A percentile compares a stretch with the other conserved stretches of the same genome.
phyloP scores from a whole-genome alignment of 2,329 filamentous ascomycete species.

The Epichloe typhina region DNA sequence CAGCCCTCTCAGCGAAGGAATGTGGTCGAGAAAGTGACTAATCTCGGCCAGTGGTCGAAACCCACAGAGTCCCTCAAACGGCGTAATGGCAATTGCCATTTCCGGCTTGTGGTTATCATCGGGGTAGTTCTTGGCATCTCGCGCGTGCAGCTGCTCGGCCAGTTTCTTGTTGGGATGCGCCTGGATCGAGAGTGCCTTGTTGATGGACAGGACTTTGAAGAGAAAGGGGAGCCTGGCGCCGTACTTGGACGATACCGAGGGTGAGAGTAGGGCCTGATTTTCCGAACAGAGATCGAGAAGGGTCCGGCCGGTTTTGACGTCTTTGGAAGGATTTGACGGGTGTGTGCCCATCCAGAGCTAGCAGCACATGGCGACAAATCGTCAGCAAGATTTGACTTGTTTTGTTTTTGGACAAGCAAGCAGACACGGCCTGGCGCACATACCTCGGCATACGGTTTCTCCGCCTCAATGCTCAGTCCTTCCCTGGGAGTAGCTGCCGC shows the following conservation, averaged over 20 bases:
- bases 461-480: slow-evolving; percentile 64
- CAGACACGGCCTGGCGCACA: background rate
- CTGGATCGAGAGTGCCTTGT: slow-evolving; percentile 93
- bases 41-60: slow-evolving; percentile 85
- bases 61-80: slow-evolving; percentile 90
- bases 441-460: slow-evolving; percentile 92
- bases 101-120: slow-evolving; percentile 99
- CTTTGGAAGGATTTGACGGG: slow-evolving; percentile 86
- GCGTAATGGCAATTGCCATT: slow-evolving; percentile 96
- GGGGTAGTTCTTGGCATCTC: slow-evolving; percentile 87
- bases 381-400: background rate
- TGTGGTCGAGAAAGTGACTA: slow-evolving; percentile 58
- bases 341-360: slow-evolving; percentile 99
- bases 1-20: slow-evolving; percentile 46
- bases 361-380: background rate
- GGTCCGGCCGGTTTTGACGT: slow-evolving; percentile 69
- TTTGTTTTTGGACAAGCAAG: background rate
- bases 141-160: slow-evolving; percentile 74
- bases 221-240: slow-evolving; percentile 80
- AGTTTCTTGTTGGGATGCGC: slow-evolving; percentile 90
- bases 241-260: slow-evolving; percentile 60
- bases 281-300: slow-evolving; percentile 79
- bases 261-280: slow-evolving; percentile 70
- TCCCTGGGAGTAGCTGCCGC: slow-evolving; percentile 72
- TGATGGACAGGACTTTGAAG: slow-evolving; percentile 94